These are phyloP conservation scores for Candida insectalens DNA, from an alignment of 805 yeast species.

Conservation along the genomic window DNA sequence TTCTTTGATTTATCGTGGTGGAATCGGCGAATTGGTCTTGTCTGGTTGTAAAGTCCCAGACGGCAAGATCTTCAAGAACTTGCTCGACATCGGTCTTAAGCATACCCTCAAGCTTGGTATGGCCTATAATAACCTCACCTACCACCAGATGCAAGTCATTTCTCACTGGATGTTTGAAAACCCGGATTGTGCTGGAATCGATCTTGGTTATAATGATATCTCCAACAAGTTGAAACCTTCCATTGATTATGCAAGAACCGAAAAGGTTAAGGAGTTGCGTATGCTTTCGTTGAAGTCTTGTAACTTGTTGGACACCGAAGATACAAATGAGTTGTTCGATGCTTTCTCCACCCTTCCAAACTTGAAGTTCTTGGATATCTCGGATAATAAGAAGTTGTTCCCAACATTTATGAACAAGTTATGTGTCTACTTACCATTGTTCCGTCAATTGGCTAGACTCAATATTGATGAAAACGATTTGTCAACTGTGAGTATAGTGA, in stretches of 20 bases:
- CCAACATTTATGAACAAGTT: conserved; percentile 51
- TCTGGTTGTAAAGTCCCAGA: conserved; percentile 67
- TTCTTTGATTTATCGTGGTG: conserved; percentile 58
- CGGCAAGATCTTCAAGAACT: conserved; percentile 40
- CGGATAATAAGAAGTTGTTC: conserved; percentile 59
- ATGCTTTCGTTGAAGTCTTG: conserved; percentile 62
- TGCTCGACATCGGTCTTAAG: conserved; percentile 47
- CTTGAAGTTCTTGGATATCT: conserved; percentile 66
- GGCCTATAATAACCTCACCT: conserved; percentile 60
- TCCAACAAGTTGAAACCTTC: conserved; percentile 28
- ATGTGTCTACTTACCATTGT: conserved; percentile 57
- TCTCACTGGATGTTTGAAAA: conserved; percentile 46
- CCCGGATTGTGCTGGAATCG: conserved; percentile 55
- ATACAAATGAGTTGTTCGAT: conserved; percentile 38
- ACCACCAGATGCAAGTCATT: conserved; percentile 47
- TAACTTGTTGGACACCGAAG: conserved; percentile 42
- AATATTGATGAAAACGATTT: conserved; percentile 66
- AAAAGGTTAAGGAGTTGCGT: conserved; percentile 18
- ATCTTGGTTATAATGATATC: conserved; percentile 75
- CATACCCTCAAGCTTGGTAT: conserved; percentile 61
- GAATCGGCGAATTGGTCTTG: conserved; percentile 68
- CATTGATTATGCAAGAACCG: conserved; percentile 21
- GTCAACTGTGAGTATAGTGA: conserved; percentile 41
- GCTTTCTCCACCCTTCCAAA: conserved; percentile 43
- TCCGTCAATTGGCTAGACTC: conserved; percentile 52